Conservation (phyloP, 257 asterid genomes). For the Solanum chilense region DNA sequence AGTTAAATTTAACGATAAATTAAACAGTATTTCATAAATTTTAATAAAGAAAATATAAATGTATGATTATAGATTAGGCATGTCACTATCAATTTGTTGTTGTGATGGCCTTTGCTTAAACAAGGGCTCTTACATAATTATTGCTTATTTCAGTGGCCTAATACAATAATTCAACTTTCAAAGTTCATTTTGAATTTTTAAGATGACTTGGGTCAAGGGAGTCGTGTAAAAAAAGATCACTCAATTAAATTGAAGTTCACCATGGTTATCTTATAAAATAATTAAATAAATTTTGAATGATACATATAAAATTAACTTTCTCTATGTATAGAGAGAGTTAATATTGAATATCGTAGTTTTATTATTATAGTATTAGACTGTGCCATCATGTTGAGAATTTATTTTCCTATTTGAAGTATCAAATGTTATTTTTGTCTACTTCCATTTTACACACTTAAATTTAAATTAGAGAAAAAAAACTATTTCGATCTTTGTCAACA, state of each 20-base stretch:
- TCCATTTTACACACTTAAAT: background rate
- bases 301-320: no score
- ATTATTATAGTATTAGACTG: background rate
- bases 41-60: background rate
- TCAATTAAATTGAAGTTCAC: background rate
- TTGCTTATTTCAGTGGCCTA: background rate
- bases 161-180: background rate
- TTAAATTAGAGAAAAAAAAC: background rate
- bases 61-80: background rate
- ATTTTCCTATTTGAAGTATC: background rate
- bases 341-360: no score
- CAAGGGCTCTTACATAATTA: constrained; percentile 36
- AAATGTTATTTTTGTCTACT: background rate
- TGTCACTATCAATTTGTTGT: background rate
- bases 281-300: no score
- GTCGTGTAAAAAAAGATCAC: background rate
- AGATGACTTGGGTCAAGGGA: background rate
- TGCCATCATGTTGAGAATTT: background rate
- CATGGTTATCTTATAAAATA: no score
- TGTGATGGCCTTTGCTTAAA: constrained; percentile 36
- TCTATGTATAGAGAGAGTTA: no score
- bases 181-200: background rate
- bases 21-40: background rate
- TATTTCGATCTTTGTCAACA: background rate
- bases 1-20: no score